These are phyloP conservation scores for Populus nigra DNA, from an alignment of 345 rosid species.

Conservation along the genomic window DNA sequence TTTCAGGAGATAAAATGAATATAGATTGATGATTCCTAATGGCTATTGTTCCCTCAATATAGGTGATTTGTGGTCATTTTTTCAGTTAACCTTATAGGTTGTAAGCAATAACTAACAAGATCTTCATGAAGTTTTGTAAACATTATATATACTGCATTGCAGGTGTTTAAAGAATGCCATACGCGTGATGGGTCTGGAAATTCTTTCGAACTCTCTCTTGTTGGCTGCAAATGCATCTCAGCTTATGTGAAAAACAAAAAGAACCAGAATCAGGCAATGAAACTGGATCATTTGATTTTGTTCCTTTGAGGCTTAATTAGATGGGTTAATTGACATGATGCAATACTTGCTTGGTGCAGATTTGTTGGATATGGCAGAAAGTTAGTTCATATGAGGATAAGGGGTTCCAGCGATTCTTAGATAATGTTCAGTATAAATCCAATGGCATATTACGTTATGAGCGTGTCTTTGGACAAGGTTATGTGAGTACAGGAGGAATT, in stretches of 20 bases:
- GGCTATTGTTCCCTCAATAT: background rate
- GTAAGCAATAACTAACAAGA: background rate
- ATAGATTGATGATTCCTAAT: background rate
- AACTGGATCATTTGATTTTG: background rate
- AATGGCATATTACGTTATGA: conserved; percentile 87
- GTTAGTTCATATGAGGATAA: conserved; percentile 69
- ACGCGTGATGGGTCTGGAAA: conserved; percentile 52
- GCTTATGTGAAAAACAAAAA: conserved; percentile 93
- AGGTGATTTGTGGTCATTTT: background rate
- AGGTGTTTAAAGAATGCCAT: conserved; percentile 82
- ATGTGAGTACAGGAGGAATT: conserved; percentile 93
- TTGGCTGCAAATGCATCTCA: conserved; percentile 88
- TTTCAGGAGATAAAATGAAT: background rate
- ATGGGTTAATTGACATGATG: conserved; percentile 14
- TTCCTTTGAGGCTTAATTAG: conserved; percentile 12
- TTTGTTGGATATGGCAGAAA: conserved; percentile 96
- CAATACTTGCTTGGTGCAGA: conserved; percentile 47
- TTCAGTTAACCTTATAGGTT: background rate
- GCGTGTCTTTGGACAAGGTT: conserved; percentile 89
- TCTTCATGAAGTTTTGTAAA: background rate
- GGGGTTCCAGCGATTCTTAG: conserved; percentile 95
- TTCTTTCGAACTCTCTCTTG: conserved; percentile 71
- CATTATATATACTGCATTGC: conserved; percentile 21
- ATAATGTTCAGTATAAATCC: conserved; percentile 82
- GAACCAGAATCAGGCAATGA: conserved; percentile 87